Evolutionary conservation across 2,329 filamentous ascomycete genomes (phyloP), one percentile per base, ranked within the genome.

Genomic region (Penicillium verrucosum): DNA sequence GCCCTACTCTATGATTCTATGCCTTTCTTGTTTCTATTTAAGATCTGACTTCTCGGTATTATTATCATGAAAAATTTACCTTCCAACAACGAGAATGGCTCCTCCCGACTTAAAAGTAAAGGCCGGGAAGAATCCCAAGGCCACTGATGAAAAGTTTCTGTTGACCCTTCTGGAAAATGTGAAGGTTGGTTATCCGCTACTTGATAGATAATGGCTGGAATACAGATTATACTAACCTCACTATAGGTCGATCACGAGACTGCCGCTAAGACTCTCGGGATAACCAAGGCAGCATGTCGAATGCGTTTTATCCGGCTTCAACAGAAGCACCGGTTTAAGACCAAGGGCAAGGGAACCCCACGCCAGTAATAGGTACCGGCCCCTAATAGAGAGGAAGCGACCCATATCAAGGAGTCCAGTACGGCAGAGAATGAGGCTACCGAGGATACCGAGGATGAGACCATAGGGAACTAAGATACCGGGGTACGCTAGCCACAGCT

Each of bases 121-220:
- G 18, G 18, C 18, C 18, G 18, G 18, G 18, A 18, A 18, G 18
- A 1, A 18, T 18, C 18, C 18, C 18, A 18, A 18, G 18, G 18
- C 18, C 18, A 18, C 18, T 18, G 18, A 18, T 5, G 18, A 23
- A 3, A 18, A 16, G 0, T 46, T 46, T 2, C 4, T 46, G 0
- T 7, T 34, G 0, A 46, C 44, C 0, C 30, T 46, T 2, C 30
- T 46, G 0, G 9, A n/a, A 0, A 3, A 0, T 0, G 0, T 23
- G 0, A 34, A 46, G 30, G 44, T 46, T 5, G 6, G 44, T 25
- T n/a, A n/a, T 12, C 30, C 34, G 8, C 10, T 2, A 25, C 29
- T n/a, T n/a, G 3, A 25, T 23, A 18, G 18, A 1, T 9, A 45
- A 30, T 4, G 10, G 4, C 2, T 34, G 8, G 12, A 7, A 1